Evolutionary conservation across 371 early-diverging fungal genomes (phyloP).

Genomic region (Haplosporangium sp.): DNA sequence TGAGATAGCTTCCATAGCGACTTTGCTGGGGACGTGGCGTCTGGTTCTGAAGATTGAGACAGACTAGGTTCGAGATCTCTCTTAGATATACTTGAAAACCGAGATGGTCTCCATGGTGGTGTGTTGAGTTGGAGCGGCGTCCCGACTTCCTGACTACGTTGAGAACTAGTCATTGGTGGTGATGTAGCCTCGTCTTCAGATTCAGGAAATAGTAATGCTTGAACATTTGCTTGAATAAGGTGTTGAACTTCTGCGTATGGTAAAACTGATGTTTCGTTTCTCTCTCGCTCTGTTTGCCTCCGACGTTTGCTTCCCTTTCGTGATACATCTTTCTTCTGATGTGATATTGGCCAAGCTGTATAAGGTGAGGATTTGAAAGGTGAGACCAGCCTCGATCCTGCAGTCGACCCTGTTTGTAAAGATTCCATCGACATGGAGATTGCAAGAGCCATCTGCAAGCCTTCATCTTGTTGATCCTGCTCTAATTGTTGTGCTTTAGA

Average conservation of each 20-base stretch:
- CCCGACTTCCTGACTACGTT: background rate
- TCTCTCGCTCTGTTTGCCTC: constrained; percentile 22
- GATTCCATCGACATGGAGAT: constrained; percentile 36
- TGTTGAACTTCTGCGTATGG: constrained; percentile 36
- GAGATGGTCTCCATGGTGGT: constrained; percentile 50
- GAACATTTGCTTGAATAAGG: constrained; percentile 41
- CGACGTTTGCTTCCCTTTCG: constrained; percentile 19
- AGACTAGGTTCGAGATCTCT: constrained; percentile 4
- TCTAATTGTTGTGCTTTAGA: constrained; percentile 17
- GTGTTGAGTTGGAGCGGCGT: constrained; percentile 4
- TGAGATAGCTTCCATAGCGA: constrained; percentile 44
- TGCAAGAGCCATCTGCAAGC: constrained; percentile 46
- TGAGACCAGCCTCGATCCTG: constrained; percentile 1
- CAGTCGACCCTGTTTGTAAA: background rate
- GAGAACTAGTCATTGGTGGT: background rate
- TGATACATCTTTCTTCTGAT: background rate
- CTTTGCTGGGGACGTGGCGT: constrained; percentile 2
- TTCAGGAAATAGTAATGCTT: constrained; percentile 42
- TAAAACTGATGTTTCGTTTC: constrained; percentile 35
- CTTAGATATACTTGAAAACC: constrained; percentile 17
- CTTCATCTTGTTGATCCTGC: constrained; percentile 39
- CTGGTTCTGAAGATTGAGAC: constrained; percentile 29
- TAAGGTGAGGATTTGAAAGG: background rate
- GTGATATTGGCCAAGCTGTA: constrained; percentile 26
- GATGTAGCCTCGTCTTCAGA: background rate